Percentiles rank a stretch among this genome's conserved stretches.
These are phyloP conservation scores for Bretschneidera sinensis DNA, from an alignment of 345 rosid genomes.

Conservation along the genomic window DNA sequence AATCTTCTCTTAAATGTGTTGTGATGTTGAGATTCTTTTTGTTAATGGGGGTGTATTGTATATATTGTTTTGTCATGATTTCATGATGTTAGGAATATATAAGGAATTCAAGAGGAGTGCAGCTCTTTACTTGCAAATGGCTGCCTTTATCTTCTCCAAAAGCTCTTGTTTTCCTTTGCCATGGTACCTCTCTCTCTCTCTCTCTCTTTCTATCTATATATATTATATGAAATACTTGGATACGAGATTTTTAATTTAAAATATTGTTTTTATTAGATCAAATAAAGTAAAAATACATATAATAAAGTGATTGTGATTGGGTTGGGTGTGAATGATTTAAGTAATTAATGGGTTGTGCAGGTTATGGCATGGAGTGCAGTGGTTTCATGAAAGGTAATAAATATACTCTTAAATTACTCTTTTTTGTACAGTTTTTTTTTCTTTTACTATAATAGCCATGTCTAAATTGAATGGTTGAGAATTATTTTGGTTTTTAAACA, in stretches of 20 bases:
- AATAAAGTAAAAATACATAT: not conserved
- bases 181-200: constrained; percentile 38
- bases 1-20: not conserved
- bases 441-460: too few relatives aligned
- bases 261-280: too few relatives aligned
- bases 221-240: too few relatives aligned
- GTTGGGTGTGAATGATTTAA: too few relatives aligned
- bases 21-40: not conserved
- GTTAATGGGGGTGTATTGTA: not conserved
- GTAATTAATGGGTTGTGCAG: constrained; percentile 47
- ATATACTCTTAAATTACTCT: not conserved
- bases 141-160: constrained; percentile 65
- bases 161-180: constrained; percentile 92
- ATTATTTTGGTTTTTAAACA: too few relatives aligned
- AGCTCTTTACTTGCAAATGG: constrained; percentile 87
- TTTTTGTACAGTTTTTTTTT: not conserved
- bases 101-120: constrained; percentile 68
- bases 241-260: too few relatives aligned
- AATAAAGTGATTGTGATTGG: constrained; percentile 1
- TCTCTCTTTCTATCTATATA: not conserved
- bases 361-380: constrained; percentile 97
- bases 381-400: constrained; percentile 89
- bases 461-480: too few relatives aligned
- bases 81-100: constrained; percentile 41
- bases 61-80: not conserved